Conservation (phyloP, 305 asterid species). For the Galium porrigens region DNA sequence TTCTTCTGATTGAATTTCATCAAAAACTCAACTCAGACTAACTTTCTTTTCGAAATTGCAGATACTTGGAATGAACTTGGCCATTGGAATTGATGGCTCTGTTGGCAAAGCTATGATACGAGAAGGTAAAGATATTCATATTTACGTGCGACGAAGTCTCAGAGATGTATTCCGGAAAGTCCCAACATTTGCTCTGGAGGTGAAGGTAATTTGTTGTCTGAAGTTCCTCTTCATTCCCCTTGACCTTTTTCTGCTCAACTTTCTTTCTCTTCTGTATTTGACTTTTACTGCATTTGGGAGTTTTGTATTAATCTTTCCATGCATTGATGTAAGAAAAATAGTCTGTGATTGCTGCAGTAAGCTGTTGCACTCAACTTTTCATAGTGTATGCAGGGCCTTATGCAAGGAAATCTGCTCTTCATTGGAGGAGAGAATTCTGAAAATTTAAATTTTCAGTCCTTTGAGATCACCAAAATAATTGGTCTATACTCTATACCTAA, state of each 20-base stretch:
- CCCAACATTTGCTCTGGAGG: conserved; percentile 75
- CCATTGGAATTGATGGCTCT: conserved; percentile 70
- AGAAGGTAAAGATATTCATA: conserved; percentile 80
- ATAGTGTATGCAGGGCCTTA: background rate
- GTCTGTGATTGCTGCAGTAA: background rate
- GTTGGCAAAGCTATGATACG: conserved; percentile 79
- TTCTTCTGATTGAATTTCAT: conserved; percentile 11
- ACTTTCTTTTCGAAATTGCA: conserved; percentile 28
- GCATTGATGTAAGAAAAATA: background rate
- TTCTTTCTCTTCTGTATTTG: background rate
- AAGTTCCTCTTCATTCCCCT: conserved; percentile 12
- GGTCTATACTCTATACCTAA: background rate
- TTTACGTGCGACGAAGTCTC: conserved; percentile 80
- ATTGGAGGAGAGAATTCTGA: background rate
- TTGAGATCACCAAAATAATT: background rate
- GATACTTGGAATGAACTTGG: conserved; percentile 85
- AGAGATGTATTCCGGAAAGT: conserved; percentile 89
- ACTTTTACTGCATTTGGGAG: background rate
- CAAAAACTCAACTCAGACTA: conserved; percentile 14
- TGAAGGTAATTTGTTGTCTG: conserved; percentile 42
- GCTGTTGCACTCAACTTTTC: background rate
- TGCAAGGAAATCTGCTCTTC: background rate
- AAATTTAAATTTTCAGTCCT: background rate
- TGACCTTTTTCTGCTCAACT: background rate
- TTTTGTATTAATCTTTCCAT: background rate